Base-by-base conservation (phyloP, 345 rosid genomes). In the Euphorbia tirucalli region DNA sequence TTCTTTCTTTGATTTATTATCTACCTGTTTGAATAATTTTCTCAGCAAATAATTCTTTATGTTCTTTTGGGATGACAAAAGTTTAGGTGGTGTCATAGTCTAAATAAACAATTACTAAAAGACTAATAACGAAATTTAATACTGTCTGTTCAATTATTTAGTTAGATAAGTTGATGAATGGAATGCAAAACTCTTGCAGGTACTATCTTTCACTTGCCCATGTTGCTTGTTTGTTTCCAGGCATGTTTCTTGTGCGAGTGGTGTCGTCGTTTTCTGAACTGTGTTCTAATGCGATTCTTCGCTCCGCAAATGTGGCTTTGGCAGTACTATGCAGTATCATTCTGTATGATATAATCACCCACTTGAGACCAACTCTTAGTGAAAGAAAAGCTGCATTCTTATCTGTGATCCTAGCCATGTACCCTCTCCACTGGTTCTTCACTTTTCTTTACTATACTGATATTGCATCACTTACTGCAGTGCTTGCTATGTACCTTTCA, bases 341-440 rank as follows among this genome's bases (percentile, higher is more conserved):
- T 54, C 72, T 86, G 22, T 90, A 76, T 66, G 98, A 95, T 88
- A 86, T 93, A 57, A 78, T 86, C 66, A 75, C 55, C 48, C 83
- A 72, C 74, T 74, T 89, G 86, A 87, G 86, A 73, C 97, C 97
- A 0, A 48, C 69, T 62, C 74, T 90, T 54, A 84, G 75, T 52
- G 88, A 84, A 74, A 78, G 86, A 73, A 89, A 79, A 69, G 94
- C 88, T 50, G 78, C 92, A 31, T 50, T 87, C 37, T 71, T 77
- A 70, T 84, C 97, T 0, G 75, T 84, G 56, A 85, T 88, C 80
- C 77, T 89, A 71, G 79, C 94, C 41, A 76, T 87, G 76, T 90
- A 92, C 70, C 99, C 98, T 39, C 88, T 95, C 55, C 96, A 95
- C 60, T 95, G 96, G 94, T 95, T 95, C 86, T 92, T 90, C 86